phyloP scores from a whole-genome alignment of 805 yeast species.

The Vanderwaltozyma yarrowii region DNA sequence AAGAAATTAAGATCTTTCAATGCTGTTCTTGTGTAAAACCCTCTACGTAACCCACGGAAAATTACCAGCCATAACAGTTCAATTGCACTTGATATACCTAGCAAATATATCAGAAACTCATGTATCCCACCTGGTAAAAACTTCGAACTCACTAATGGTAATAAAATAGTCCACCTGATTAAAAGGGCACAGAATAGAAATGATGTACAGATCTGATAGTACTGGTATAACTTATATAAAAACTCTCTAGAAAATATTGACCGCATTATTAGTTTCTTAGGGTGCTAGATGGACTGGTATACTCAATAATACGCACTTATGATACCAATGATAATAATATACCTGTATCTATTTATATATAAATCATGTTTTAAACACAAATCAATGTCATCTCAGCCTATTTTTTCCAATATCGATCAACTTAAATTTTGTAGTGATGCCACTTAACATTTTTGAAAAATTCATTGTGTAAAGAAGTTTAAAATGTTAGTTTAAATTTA shows the following conservation, averaged over 20 bases:
- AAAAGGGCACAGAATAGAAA: conserved; percentile 22
- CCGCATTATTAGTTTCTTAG: not conserved
- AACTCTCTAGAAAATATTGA: not conserved
- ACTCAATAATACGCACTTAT: no score
- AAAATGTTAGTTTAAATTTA: no score
- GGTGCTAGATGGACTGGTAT: no score
- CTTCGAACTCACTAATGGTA: conserved; percentile 54
- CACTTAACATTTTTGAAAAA: no score
- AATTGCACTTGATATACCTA: conserved; percentile 13
- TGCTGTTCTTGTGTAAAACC: conserved; percentile 11
- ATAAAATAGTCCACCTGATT: conserved; percentile 40
- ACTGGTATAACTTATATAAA: conserved; percentile 18
- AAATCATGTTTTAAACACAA: no score
- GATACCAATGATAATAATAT: no score
- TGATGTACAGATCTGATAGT: conserved; percentile 18
- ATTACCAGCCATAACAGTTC: conserved; percentile 20
- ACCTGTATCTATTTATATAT: no score
- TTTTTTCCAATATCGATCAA: no score
- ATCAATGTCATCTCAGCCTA: no score
- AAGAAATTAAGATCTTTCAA: conserved; percentile 22
- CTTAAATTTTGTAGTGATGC: no score
- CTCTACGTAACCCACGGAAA: conserved; percentile 15
- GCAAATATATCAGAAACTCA: conserved; percentile 38
- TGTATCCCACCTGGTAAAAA: conserved; percentile 67
- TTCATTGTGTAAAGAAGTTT: no score